Base-by-base conservation (phyloP, 2,329 filamentous ascomycete genomes). In the Aspergillus clavatus region DNA sequence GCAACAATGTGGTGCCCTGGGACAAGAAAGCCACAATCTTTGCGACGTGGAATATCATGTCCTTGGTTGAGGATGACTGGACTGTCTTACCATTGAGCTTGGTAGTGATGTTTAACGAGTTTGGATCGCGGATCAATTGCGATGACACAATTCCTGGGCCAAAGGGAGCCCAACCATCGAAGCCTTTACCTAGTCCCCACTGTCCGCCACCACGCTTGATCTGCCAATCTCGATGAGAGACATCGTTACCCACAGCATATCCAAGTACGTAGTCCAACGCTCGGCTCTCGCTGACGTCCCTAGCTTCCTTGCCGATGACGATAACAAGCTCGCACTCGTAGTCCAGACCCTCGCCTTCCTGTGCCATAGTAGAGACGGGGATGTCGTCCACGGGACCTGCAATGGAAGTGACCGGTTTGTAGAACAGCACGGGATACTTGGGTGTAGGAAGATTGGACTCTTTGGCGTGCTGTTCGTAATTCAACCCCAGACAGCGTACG, bases 211-310 rank as follows among this genome's bases (percentile, higher is more conserved):
- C 83, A 31, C 74, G 76, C 63, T 82, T 78, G 48, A 86, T 66
- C 67, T 88, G 84, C 83, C 84, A 89, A 53, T 87, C 84, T 31
- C 86, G 80, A 67, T 88, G 85, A 8, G 83, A 87, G n/a, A 91
- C 78, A 62, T 91, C 87, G 66, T 91, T 87, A 43, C 86, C 84
- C 26, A 87, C 78, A 2, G 82, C 75, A 61, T 89, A 90, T 4
- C 87, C 87, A 2, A 89, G 72, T 2, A 90, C 83, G 57, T 87
- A 83, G 42, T 83, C 71, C n/a, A 89, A 70, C 0, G 86, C 86
- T 18, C 79, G 66, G 1, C 73, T 72, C 66, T 86, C 83, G 1
- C 80, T 65, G 10, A 90, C 81, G 59, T 89, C 76, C 35, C 72
- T 68, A 48, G 81, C 84, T 48, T 77, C 71, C 65, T 82, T 84